A percentile compares a stretch with the other conserved stretches of the same genome.
Evolutionary conservation across 2,329 filamentous ascomycete genomes (phyloP).

Genomic region (Nemania sp.): DNA sequence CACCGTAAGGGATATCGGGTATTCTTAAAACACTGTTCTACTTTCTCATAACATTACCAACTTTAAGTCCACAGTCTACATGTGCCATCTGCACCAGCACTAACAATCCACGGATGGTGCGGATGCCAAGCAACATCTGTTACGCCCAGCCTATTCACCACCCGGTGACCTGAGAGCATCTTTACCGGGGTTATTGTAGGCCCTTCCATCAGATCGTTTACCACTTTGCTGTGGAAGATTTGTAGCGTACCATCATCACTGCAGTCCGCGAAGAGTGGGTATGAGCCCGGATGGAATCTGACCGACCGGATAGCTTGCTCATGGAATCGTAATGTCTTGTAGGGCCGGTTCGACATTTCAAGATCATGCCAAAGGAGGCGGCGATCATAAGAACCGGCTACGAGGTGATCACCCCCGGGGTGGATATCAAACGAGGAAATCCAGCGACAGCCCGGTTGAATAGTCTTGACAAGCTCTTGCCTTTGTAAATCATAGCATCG

Average conservation of each 20-base stretch:
- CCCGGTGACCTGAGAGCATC: conserved; percentile 89
- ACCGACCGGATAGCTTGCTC: conserved; percentile 90
- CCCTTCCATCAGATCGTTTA: conserved; percentile 94
- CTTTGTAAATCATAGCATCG: conserved; percentile 93
- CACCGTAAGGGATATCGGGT: background rate
- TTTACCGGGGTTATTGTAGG: conserved; percentile 97
- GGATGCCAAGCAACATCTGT: conserved; percentile 98
- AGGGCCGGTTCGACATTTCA: conserved; percentile 88
- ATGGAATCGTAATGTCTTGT: conserved; percentile 97
- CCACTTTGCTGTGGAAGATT: conserved; percentile 96
- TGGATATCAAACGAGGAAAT: conserved; percentile 96
- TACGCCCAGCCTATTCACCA: conserved; percentile 87
- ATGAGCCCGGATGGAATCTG: conserved; percentile 79
- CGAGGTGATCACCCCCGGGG: conserved; percentile 90
- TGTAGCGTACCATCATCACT: conserved; percentile 95
- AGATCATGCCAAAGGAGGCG: conserved; percentile 96
- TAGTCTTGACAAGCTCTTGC: conserved; percentile 90
- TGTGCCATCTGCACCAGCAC: conserved; percentile 93
- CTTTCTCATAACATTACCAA: conserved; percentile 23
- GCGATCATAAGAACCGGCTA: conserved; percentile 94
- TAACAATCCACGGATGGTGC: conserved; percentile 91
- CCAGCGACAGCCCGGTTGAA: conserved; percentile 92
- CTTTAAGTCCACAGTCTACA: conserved; percentile 84
- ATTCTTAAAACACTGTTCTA: background rate
- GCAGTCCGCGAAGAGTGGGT: conserved; percentile 89